Base-by-base conservation (phyloP, 805 yeast species). In the Ogataea sp. region DNA sequence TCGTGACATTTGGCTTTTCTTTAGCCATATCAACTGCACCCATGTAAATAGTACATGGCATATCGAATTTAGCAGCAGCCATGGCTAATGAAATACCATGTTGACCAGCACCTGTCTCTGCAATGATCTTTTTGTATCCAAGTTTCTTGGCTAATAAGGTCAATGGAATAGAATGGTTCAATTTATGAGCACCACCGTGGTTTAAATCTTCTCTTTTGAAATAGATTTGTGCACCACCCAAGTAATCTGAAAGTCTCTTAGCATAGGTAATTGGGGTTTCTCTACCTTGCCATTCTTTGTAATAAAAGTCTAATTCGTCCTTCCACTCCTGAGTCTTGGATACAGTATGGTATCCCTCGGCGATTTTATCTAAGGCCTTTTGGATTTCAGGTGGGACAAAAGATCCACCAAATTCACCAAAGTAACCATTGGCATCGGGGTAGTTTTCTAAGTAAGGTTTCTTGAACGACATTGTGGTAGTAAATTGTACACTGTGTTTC, bases 151-250 rank as follows among this genome's bases (percentile, higher is more conserved):
- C 73, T 31, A 68, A 49, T 13, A 68, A 50, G 6, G 62, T 61
- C 48, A 68, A 72, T 13, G 71, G 73, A 15, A 69, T 49, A 16
- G 72, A 73, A 44, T 68, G 70, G 56, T 68, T 68, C 52, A 68
- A 65, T 51, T 68, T 68, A 57, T 68, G 73, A 33, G 65, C 55
- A 14, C 73, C 73, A 6, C 71, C 68, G 50, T 68, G 73, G 55
- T 69, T 69, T 59, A 84, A 67, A 59, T 93, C 99, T 70, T 93
- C 99, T 67, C 99, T 82, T 66, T 93, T 93, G 57, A 93, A 76
- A 97, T 97, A 93, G 64, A 93, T 89, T 55, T 83, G 83, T 14
- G 94, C 90, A 53, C 98, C 98, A 27, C 97, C 97, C 32, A 88
- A 88, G 52, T 81, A 64, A 62, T 86, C 39, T 9, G 38, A 16